A percentile compares a stretch with the other conserved stretches of the same genome.
Evolutionary conservation across 441 rosid species (phyloP).

Genomic region (Adansonia gregorii): DNA sequence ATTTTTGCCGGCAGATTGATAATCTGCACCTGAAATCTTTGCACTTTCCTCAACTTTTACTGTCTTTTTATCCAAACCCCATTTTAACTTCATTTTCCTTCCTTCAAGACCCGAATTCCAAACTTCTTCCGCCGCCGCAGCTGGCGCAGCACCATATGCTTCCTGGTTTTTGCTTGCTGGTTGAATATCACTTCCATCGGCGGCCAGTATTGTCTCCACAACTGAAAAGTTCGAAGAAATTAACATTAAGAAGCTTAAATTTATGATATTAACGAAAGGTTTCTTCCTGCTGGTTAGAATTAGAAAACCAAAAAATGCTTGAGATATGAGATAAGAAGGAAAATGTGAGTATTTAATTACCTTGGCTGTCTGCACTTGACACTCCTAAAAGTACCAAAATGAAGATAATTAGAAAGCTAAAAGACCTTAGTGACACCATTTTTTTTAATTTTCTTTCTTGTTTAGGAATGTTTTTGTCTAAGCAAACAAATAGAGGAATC

Average conservation of each 20-base stretch:
- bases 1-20: conserved; percentile 32
- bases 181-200: background rate
- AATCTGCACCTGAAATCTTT: conserved; percentile 40
- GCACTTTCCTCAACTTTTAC: conserved; percentile 22
- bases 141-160: conserved; percentile 11
- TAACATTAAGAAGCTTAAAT: background rate
- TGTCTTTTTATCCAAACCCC: conserved; percentile 12
- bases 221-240: conserved; percentile 20
- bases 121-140: conserved; percentile 16
- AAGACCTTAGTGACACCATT: conserved; percentile 30
- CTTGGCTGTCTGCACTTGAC: conserved; percentile 34
- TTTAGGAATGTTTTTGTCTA: conserved; percentile 31
- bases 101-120: conserved; percentile 27
- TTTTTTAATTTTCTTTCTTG: conserved; percentile 28
- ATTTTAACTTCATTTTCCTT: conserved; percentile 38
- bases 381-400: conserved; percentile 32
- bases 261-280: background rate
- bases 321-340: conserved; percentile 6
- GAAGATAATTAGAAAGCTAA: conserved; percentile 34
- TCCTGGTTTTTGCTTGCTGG: conserved; percentile 21
- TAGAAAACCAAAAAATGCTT: background rate
- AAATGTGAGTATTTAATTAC: conserved; percentile 18
- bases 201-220: background rate
- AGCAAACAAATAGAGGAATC: conserved; percentile 35
- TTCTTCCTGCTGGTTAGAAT: background rate